Percentiles rank a stretch among this genome's conserved stretches.
Evolutionary conservation across 805 yeast genomes (phyloP).

Genomic region (Isabelozyma heimii): DNA sequence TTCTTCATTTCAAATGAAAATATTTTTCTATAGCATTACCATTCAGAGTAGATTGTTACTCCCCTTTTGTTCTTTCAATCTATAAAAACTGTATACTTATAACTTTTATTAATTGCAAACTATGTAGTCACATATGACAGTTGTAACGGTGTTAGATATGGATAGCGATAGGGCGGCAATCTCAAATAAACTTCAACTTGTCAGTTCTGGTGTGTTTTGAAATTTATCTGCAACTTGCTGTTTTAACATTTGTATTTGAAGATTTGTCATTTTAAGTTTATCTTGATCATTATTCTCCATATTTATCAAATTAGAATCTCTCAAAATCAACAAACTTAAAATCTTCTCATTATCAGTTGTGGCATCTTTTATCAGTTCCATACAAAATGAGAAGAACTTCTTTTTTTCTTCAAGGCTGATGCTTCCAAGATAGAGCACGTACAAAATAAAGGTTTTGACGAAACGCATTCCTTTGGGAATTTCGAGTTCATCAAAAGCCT

Average conservation of each 20-base stretch:
- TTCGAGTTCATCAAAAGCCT: neutral
- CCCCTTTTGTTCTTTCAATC: slow-evolving; percentile 6
- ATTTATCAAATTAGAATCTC: slow-evolving; percentile 9
- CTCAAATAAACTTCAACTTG: no score
- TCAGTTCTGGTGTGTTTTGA: neutral
- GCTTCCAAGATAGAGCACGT: slow-evolving; percentile 11
- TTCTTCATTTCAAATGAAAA: slow-evolving; percentile 3
- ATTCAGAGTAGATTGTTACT: slow-evolving; percentile 1
- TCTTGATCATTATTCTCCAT: slow-evolving; percentile 16
- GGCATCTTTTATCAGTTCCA: slow-evolving; percentile 9
- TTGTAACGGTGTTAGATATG: no score
- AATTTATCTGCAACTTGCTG: slow-evolving; percentile 7
- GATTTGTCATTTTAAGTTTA: slow-evolving; percentile 15
- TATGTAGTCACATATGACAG: no score
- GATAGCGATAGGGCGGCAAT: no score
- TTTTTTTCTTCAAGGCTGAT: slow-evolving; percentile 12
- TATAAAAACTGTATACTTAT: slow-evolving; percentile 10
- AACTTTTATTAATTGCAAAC: neutral
- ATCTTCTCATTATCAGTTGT: slow-evolving; percentile 17
- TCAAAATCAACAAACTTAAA: slow-evolving; percentile 16
- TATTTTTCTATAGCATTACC: neutral
- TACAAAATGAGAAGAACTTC: slow-evolving; percentile 11
- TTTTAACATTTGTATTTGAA: slow-evolving; percentile 12
- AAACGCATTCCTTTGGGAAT: neutral
- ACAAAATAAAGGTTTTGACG: slow-evolving; percentile 13